Evolutionary conservation across 768 basidiomycete genomes (phyloP), one percentile per base, ranked within the genome.

Genomic region (Suillus occidentalis): DNA sequence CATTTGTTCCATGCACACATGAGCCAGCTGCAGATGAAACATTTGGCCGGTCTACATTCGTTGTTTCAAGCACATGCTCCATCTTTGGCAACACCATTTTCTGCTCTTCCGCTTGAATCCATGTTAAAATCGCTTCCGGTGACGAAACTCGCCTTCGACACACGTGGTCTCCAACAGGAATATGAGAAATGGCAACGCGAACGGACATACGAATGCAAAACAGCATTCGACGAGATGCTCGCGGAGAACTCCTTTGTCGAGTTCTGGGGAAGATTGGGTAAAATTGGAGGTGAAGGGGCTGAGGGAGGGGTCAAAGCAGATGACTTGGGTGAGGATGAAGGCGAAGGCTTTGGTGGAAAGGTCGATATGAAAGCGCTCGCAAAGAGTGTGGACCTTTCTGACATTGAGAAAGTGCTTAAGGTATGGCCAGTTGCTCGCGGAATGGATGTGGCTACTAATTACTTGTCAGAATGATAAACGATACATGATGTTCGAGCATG

Each of bases 211-310:
- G 77, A 82, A 7, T 89, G 91, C 2, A 81, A 90, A 50, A 79
- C 80, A 34, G 91, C 88, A 42, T 98, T 99, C 68, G 89, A 95
- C 62, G 84, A 87, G 68, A 94, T 99, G 90, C 75, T 99, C 65
- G 70, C 80, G 7, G 97, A 99, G 72, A 97, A 95, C 72, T 84
- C 93, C 0, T 97, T 99, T 72, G 87, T 99, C 28, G 93, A 96
- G 70, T 99, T 97, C 75, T 99, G 97, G 97, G 97, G 95, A 49
- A 84, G 94, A 64, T 81, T 97, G 61, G 84, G 87, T 50, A 98
- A 98, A 79, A 84, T 94, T 50, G 88, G 87, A 39, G 89, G 89
- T 25, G 87, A 91, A 74, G 87, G 86, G 14, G 82, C 87, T 14
- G 83, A 88, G 55, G 87, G 87, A 57, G 85, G 85, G 13, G 85